A percentile compares a stretch with the other conserved stretches of the same genome.
phyloP scores from a whole-genome alignment of 2,329 filamentous ascomycete genomes.

The Claviceps quebecensis region DNA sequence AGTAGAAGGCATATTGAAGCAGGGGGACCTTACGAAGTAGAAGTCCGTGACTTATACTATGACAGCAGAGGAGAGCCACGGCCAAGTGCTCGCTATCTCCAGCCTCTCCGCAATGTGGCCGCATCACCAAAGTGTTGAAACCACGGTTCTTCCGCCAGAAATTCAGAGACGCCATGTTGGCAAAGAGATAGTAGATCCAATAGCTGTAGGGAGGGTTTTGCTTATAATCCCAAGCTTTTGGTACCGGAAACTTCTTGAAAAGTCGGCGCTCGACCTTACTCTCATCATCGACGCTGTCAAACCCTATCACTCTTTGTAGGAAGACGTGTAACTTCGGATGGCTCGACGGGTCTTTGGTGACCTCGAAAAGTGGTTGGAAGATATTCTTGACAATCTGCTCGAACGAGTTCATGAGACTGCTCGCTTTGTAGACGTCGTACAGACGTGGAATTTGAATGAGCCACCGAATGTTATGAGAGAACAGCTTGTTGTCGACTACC shows the following conservation, averaged over 20 bases:
- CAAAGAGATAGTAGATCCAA: constrained; percentile 95
- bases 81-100: constrained; percentile 94
- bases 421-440: constrained; percentile 91
- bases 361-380: constrained; percentile 88
- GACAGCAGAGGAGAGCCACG: constrained; percentile 78
- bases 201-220: constrained; percentile 98
- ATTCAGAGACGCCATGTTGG: constrained; percentile 88
- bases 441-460: constrained; percentile 88
- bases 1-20: constrained; percentile 92
- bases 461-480: constrained; percentile 96
- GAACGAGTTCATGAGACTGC: constrained; percentile 72
- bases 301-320: constrained; percentile 86
- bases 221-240: constrained; percentile 74
- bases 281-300: constrained; percentile 96
- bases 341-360: constrained; percentile 70
- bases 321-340: constrained; percentile 93
- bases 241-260: constrained; percentile 91
- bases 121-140: constrained; percentile 88
- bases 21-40: constrained; percentile 86
- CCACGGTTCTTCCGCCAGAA: constrained; percentile 79
- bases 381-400: constrained; percentile 84
- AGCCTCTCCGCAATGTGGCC: constrained; percentile 92
- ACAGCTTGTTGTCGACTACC: constrained; percentile 96
- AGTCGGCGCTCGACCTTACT: constrained; percentile 89
- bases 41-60: constrained; percentile 93